A percentile compares a stretch with the other conserved stretches of the same genome.
Conservation (phyloP, 768 basidiomycete genomes). For the Suillus luteus region DNA sequence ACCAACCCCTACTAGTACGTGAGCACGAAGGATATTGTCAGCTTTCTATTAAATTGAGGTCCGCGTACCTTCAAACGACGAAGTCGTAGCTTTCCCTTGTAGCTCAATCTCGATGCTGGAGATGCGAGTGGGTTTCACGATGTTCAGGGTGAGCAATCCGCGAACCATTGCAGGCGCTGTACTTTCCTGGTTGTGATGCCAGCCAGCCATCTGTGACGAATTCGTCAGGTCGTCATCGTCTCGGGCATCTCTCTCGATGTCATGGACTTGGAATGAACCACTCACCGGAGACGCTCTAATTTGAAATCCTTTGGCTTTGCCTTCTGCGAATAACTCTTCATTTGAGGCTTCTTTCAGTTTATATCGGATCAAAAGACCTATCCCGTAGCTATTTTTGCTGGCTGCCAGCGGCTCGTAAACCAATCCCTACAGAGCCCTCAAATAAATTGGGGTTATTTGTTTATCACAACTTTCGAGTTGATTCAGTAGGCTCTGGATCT, state of each 20-base stretch:
- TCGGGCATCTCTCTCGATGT: slow-evolving; percentile 17
- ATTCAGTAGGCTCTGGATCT: slow-evolving; percentile 16
- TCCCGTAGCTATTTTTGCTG: slow-evolving; percentile 39
- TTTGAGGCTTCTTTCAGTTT: slow-evolving; percentile 54
- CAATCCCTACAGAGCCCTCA: slow-evolving; percentile 42
- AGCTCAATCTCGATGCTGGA: slow-evolving; percentile 84
- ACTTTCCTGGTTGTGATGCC: slow-evolving; percentile 32
- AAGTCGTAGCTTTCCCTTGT: slow-evolving; percentile 63
- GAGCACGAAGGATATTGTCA: neutral
- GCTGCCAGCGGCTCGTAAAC: slow-evolving; percentile 33
- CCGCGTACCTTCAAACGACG: slow-evolving; percentile 84
- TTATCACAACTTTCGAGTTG: slow-evolving; percentile 34
- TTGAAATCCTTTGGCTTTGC: slow-evolving; percentile 12
- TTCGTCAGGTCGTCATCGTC: neutral
- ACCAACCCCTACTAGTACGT: slow-evolving; percentile 54
- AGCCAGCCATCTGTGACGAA: slow-evolving; percentile 23
- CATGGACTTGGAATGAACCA: slow-evolving; percentile 14
- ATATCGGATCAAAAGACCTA: slow-evolving; percentile 54
- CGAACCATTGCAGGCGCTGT: slow-evolving; percentile 66
- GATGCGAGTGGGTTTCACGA: slow-evolving; percentile 81
- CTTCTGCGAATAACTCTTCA: slow-evolving; percentile 45
- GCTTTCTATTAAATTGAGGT: slow-evolving; percentile 20
- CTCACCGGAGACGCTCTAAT: slow-evolving; percentile 26
- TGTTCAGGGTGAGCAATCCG: slow-evolving; percentile 61
- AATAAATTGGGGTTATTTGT: slow-evolving; percentile 40